Evolutionary conservation across 2,329 filamentous ascomycete genomes (phyloP), one percentile per base, ranked within the genome.

Genomic region (Fusarium brevicatenulatum): DNA sequence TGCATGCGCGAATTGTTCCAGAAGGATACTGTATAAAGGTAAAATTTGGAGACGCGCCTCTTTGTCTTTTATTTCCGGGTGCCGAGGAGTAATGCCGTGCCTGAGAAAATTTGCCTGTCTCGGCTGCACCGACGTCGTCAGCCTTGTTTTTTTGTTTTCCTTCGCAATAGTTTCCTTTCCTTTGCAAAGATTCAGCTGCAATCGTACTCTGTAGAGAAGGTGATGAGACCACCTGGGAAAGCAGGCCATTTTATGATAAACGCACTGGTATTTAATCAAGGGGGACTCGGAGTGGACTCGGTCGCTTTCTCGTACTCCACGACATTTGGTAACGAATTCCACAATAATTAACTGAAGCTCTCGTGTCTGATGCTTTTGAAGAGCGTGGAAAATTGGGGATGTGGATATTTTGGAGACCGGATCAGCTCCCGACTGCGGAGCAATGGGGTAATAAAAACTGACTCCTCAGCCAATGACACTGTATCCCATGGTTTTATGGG

Each of bases 381-480:
- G 16, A 16, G 25, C 3, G 34, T 36, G 21, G 16, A 52, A 52
- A 52, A 52, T 63, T 63, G 60, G 44, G 46, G 40, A 50, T 66
- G 62, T 63, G 34, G 63, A 56, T 64, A 42, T 56, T 68, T 68
- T 55, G 64, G 57, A 63, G 56, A 71, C 46, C 62, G 68, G 68
- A 46, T 25, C 36, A 40, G 39, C 40, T 63, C 55, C 68, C 62
- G 56, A 56, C 59, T 69, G 43, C 55, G 53, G 47, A 55, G 25
- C 40, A 54, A 72, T 59, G 57, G 68, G 69, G 61, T 71, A 71
- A 72, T 73, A 28, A 54, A 49, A 70, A 62, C 66, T 56, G 52
- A 40, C 53, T n/a, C 40, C 56, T 47, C 52, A 39, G 19, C 54
- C 53, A 68, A 54, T 56, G 6, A 59, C 4, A 8, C 11, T 9